A percentile compares a stretch with the other conserved stretches of the same genome.
Conservation (phyloP, 2,329 filamentous ascomycete species). For the Aspergillus hiratsukae region DNA sequence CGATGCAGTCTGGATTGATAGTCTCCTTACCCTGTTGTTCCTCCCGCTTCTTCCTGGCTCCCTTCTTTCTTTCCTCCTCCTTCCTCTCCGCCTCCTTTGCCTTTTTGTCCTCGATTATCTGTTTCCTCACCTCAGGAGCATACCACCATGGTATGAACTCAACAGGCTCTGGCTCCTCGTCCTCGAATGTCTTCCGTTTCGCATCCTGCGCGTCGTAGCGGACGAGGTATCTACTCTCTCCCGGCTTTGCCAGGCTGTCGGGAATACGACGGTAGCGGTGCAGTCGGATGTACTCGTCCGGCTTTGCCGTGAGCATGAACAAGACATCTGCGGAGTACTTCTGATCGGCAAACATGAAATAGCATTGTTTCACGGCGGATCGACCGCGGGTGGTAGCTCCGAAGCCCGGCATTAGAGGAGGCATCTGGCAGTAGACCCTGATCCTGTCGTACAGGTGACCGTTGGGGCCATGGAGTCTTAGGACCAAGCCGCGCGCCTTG, state of each 20-base stretch:
- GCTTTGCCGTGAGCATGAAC: constrained; percentile 13
- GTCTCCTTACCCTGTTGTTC: neutral
- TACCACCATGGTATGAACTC: neutral
- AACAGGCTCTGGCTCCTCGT: neutral
- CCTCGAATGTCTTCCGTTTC: neutral
- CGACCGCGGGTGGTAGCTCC: constrained; percentile 13
- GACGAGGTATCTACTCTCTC: neutral
- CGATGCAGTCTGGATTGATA: neutral
- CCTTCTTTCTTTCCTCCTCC: neutral
- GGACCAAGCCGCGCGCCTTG: constrained; percentile 9
- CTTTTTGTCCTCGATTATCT: neutral
- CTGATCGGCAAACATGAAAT: neutral
- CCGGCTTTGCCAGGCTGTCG: neutral
- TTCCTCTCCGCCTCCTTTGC: neutral
- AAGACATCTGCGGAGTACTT: constrained; percentile 5
- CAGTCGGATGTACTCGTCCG: constrained; percentile 12
- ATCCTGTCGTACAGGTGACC: constrained; percentile 7
- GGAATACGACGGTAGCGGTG: constrained; percentile 3
- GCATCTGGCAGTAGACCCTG: constrained; percentile 3
- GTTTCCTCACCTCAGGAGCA: neutral
- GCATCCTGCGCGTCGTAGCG: neutral
- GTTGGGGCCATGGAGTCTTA: constrained; percentile 9
- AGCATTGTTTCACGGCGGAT: constrained; percentile 5
- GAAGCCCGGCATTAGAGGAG: constrained; percentile 10
- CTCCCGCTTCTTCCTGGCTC: neutral